phyloP scores from a whole-genome alignment of 2,329 filamentous ascomycete species.

The Mycocentrospora acerina region DNA sequence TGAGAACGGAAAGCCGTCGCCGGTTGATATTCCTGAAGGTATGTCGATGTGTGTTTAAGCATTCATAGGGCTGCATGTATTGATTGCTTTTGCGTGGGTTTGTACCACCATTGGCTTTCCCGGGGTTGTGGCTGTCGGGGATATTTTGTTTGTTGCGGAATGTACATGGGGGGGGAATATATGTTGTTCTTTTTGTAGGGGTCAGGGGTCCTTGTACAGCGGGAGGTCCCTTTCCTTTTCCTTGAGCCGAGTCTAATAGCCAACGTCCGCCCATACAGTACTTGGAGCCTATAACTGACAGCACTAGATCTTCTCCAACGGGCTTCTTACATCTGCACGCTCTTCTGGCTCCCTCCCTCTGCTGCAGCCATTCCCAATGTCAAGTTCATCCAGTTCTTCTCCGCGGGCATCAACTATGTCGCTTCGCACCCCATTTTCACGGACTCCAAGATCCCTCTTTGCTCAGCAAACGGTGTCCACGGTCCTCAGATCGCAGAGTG shows the following conservation, averaged over 20 bases:
- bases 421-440: slow-evolving; percentile 56
- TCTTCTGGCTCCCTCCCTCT: slow-evolving; percentile 47
- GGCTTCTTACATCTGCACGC: slow-evolving; percentile 52
- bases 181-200: no score
- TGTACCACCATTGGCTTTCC: not conserved
- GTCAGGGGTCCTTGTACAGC: no score
- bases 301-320: slow-evolving; percentile 43
- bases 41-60: slow-evolving; percentile 29
- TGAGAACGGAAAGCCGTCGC: slow-evolving; percentile 42
- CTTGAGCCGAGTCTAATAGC: no score
- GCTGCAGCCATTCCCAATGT: slow-evolving; percentile 42
- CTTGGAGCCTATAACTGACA: no score
- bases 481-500: slow-evolving; percentile 68
- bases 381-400: slow-evolving; percentile 58
- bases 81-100: not conserved
- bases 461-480: slow-evolving; percentile 59
- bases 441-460: slow-evolving; percentile 55
- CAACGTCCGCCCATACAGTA: no score
- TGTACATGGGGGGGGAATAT: no score
- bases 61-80: not conserved
- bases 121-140: not conserved
- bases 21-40: slow-evolving; percentile 45
- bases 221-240: no score
- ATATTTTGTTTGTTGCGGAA: no score
- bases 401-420: slow-evolving; percentile 60